These are phyloP conservation scores for Lactuca saligna DNA, from an alignment of 129 eudicot species.

Conservation along the genomic window DNA sequence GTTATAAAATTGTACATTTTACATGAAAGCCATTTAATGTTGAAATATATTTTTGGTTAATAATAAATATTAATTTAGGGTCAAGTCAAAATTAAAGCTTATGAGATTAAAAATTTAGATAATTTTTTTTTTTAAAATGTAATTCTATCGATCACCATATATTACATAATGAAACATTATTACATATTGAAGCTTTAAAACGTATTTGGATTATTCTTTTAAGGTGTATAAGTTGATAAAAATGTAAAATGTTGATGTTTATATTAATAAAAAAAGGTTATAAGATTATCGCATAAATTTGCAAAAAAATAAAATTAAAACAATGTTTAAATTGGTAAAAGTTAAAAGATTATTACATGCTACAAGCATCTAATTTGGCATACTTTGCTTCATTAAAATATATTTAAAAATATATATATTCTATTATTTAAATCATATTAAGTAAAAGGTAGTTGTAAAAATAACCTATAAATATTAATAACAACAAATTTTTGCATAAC, in stretches of 20 bases:
- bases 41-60: background rate
- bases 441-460: too few species aligned
- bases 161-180: background rate
- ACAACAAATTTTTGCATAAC: too few species aligned
- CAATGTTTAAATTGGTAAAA: background rate
- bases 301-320: background rate
- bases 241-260: background rate
- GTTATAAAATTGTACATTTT: too few species aligned
- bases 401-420: too few species aligned
- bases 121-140: too few species aligned
- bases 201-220: background rate
- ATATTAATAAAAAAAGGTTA: too few species aligned
- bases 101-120: too few species aligned
- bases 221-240: background rate
- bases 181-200: background rate
- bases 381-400: background rate
- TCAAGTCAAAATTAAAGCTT: too few species aligned
- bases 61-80: too few species aligned
- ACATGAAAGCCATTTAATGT: too few species aligned
- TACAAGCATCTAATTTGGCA: background rate
- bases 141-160: too few species aligned
- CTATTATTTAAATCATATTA: too few species aligned
- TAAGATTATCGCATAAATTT: background rate
- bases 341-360: background rate
- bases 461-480: background rate